These are phyloP conservation scores for Reutealis trisperma DNA, from an alignment of 345 rosid species.

Conservation along the genomic window DNA sequence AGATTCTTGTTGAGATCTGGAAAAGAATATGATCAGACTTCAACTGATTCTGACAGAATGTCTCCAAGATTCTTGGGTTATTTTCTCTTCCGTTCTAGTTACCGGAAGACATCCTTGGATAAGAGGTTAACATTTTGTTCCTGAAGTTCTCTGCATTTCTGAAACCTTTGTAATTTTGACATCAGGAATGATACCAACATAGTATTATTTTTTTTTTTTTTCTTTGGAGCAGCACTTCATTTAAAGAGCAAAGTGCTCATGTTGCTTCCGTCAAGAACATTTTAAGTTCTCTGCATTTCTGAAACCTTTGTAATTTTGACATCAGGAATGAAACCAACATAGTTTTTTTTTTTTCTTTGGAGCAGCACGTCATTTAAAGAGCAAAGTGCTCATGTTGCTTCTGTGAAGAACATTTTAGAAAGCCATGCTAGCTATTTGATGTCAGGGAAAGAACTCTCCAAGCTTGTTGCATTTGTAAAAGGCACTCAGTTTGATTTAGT, in stretches of 20 bases:
- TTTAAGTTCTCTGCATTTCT: slow-evolving; percentile 26
- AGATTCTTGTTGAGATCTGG: slow-evolving; percentile 97
- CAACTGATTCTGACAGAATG: slow-evolving; percentile 66
- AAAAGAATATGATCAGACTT: slow-evolving; percentile 80
- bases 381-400: slow-evolving; percentile 82
- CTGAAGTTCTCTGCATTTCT: slow-evolving; percentile 6
- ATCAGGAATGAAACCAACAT: slow-evolving; percentile 8
- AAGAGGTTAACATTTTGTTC: slow-evolving; percentile 51
- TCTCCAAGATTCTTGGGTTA: slow-evolving; percentile 90
- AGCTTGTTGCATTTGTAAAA: slow-evolving; percentile 97
- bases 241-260: slow-evolving; percentile 89
- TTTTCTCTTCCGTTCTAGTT: slow-evolving; percentile 78
- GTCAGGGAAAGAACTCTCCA: slow-evolving; percentile 97
- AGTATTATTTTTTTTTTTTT: slow-evolving; percentile 10
- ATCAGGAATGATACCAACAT: slow-evolving; percentile 8
- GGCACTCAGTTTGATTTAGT: slow-evolving; percentile 98
- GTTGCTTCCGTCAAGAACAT: slow-evolving; percentile 87
- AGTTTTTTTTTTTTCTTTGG: slow-evolving; percentile 22
- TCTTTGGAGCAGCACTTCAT: slow-evolving; percentile 55
- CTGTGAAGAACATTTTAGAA: slow-evolving; percentile 89
- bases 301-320: slow-evolving; percentile 6
- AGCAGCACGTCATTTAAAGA: slow-evolving; percentile 77
- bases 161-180: slow-evolving; percentile 6
- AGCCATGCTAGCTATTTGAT: slow-evolving; percentile 95
- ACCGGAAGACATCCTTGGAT: slow-evolving; percentile 68